Evolutionary conservation across 2,329 filamentous ascomycete species (phyloP), one percentile per base, ranked within the genome.

Genomic region (Epichloe festucae): DNA sequence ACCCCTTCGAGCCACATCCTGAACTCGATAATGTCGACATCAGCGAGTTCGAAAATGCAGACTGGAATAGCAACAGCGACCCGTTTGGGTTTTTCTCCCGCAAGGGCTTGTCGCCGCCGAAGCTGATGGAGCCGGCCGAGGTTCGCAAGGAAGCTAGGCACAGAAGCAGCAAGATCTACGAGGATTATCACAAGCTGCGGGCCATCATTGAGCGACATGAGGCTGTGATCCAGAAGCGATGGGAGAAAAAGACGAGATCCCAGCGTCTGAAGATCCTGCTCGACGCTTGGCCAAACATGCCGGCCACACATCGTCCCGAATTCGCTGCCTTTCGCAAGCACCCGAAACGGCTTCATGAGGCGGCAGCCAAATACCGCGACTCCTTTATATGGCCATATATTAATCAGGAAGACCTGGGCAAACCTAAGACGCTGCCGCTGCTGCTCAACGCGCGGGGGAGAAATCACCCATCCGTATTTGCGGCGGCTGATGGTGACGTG

Each of bases 391-490:
- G 71, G 68, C 78, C 78, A 0, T 67, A 74, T 45, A 72, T 82
- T 59, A 83, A 82, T 55, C 65, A 76, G 41, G 75, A 82, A 51
- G 78, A 82, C 56, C 63, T 83, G 0, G 49, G 58, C 0, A 65
- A 71, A 21, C 60, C 69, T 0, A 73, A 70, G 46, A 53, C 63
- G 0, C 57, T 83, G 8, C 66, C 70, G 0, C 60, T 82, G 6
- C 64, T 82, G 19, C 59, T 84, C 11, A 77, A 79, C 51, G 62
- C 76, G 0, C 68, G 79, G 77, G 68, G 68, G 5, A 69, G 73
- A 0, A 58, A 77, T 51, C 53, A 58, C 0, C 78, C 78, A 0
- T 59, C 65, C 7, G 54, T 59, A 0, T 83, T 82, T 55, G 73
- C 73, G 0, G 64, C 59, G 0, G 66, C 68, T 0, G 78, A 82